phyloP scores from a whole-genome alignment of 2,329 filamentous ascomycete genomes.

The Curvularia hawaiiensis region DNA sequence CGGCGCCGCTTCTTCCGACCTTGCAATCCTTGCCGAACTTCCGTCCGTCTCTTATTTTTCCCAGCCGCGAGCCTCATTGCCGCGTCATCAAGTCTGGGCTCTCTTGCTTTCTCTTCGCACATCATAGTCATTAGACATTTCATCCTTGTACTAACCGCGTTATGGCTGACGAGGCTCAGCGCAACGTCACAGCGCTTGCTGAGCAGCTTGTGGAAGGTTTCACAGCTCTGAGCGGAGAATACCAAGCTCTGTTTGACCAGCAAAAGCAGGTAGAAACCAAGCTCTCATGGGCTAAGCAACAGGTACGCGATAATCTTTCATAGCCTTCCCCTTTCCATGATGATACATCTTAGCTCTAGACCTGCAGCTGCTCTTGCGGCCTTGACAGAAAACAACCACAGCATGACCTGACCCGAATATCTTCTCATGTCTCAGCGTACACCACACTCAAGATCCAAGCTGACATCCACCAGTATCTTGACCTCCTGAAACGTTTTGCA shows the following conservation, averaged over 20 bases:
- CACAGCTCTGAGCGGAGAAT: constrained; percentile 54
- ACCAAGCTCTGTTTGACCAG: constrained; percentile 52
- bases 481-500: constrained; percentile 47
- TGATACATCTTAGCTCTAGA: constrained; percentile 59
- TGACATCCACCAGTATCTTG: constrained; percentile 45
- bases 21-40: constrained; percentile 22
- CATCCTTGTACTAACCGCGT: constrained; percentile 16
- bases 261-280: constrained; percentile 54
- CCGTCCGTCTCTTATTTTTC: constrained; percentile 20
- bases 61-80: constrained; percentile 26
- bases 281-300: constrained; percentile 55
- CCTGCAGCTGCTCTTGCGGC: constrained; percentile 54
- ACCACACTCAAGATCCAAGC: constrained; percentile 8
- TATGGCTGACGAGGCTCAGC: constrained; percentile 37
- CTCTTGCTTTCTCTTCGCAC: constrained; percentile 8
- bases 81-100: constrained; percentile 33
- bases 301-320: constrained; percentile 46
- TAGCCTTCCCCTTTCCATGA: constrained; percentile 41
- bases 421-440: constrained; percentile 5
- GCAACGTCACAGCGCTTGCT: constrained; percentile 40
- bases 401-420: constrained; percentile 46
- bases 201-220: constrained; percentile 55
- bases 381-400: constrained; percentile 53
- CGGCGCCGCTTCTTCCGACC: constrained; percentile 15
- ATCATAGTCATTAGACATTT: constrained; percentile 1